Base-by-base conservation (phyloP, 2,329 filamentous ascomycete species). In the Mycosphaerella sp. region DNA sequence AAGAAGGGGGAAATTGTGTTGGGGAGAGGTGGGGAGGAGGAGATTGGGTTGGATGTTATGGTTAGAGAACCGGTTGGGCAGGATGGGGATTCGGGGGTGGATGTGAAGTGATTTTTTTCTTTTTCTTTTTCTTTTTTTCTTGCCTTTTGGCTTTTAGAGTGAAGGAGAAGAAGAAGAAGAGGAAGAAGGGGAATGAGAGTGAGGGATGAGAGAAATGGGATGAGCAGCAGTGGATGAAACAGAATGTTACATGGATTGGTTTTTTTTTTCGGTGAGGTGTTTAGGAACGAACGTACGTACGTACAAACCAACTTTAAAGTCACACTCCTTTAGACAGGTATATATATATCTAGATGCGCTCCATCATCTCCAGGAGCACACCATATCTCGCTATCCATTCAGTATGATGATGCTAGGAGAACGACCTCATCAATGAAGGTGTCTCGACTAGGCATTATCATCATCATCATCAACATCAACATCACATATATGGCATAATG, bases 31-130 rank as follows among this genome's bases (percentile, higher is more conserved):
- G 81, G 76, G 8, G 69, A 71, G 29, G 74, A 78, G 56, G 80
- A 84, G 29, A 78, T 91, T 47, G 76, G 76, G 54, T 74, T 92
- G 69, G 85, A 87, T 66, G 86, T 90, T 72, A 95, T 95, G 88
- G 84, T 92, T 49, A 78, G 87, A 56, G 85, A 90, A 75, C 86
- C 87, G 36, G 14, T 54, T 34, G 40, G 54, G 31, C 45, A 42
- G 14, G 59, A 61, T 58, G 57, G 53, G 17, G 60, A 62, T 57
- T 57, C 54, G 46, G 60, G 58, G 32, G 55, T 62, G 14, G 54
- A 56, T 54, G 56, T 62, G 1, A 14, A 57, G 45, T 61, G 45
- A 51, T 31, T 2, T 21, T 21, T 2, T 21, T 21, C 21, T 21
- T 17, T 17, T 17, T 21, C 21, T 21, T 21, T 21, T 17, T 17